A percentile compares a stretch with the other conserved stretches of the same genome.
Evolutionary conservation across 495 filamentous ascomycete species (phyloP).

Genomic region (Penicillium taxi): DNA sequence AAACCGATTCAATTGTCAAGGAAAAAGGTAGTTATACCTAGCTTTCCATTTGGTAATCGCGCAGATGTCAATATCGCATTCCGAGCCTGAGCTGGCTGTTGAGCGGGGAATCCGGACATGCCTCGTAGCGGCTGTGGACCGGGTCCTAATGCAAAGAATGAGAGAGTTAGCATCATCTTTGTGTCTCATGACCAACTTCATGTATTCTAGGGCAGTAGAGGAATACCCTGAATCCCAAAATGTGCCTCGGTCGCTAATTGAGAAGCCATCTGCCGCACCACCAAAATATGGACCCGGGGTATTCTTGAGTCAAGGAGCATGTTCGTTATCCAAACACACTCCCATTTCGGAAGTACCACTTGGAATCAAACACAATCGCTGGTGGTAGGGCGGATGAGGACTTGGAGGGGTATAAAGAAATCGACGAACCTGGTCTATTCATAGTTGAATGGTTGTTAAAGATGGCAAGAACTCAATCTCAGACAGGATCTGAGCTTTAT

Average conservation of each 20-base stretch:
- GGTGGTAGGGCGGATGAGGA: conserved; percentile 5
- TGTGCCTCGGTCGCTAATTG: conserved; percentile 25
- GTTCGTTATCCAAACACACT: not conserved
- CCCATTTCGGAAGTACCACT: no score
- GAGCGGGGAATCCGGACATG: conserved; percentile 62
- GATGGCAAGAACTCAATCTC: not conserved
- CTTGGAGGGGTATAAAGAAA: conserved; percentile 16
- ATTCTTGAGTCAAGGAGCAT: no score
- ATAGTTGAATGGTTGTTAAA: conserved; percentile 15
- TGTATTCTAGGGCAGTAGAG: conserved; percentile 12
- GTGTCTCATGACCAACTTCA: conserved; percentile 4
- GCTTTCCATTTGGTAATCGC: conserved; percentile 67
- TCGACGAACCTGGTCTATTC: conserved; percentile 40
- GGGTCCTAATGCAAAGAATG: conserved; percentile 41
- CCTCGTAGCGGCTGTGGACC: conserved; percentile 62
- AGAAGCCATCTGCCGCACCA: conserved; percentile 12
- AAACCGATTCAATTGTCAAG: conserved; percentile 1
- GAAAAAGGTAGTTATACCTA: conserved; percentile 46
- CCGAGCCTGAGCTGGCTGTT: conserved; percentile 54
- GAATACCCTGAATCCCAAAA: conserved; percentile 15
- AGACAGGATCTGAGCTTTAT: conserved; percentile 8
- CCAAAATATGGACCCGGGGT: no score
- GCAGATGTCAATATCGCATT: conserved; percentile 49
- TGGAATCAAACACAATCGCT: no score
- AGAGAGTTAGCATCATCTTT: conserved; percentile 23